Conservation (phyloP, 2,329 filamentous ascomycete genomes). For the Paecilomyces niveus region DNA sequence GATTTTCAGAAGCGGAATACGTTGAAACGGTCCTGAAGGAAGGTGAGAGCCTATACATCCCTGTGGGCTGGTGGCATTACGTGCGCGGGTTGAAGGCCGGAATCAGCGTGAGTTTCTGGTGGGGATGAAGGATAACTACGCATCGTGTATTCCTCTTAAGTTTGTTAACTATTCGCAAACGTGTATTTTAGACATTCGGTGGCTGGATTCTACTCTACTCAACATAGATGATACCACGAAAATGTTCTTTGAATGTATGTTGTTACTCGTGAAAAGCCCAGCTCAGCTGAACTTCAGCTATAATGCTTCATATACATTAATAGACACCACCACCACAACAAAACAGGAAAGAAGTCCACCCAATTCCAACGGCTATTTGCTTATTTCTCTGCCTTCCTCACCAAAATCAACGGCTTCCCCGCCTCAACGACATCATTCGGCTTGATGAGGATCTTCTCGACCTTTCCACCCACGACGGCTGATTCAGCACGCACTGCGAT, state of each 20-base stretch:
- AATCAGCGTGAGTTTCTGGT: slow-evolving; percentile 97
- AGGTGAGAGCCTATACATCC: slow-evolving; percentile 83
- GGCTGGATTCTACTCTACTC: not conserved
- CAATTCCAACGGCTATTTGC: too few species aligned
- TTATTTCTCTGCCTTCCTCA: slow-evolving; percentile 10
- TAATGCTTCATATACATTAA: not conserved
- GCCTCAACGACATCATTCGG: slow-evolving; percentile 30
- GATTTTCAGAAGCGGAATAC: slow-evolving; percentile 56
- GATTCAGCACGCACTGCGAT: slow-evolving; percentile 36
- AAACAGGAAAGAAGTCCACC: not conserved
- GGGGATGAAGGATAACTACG: slow-evolving; percentile 49
- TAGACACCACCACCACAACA: not conserved
- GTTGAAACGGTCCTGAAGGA: slow-evolving; percentile 69
- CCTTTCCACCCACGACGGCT: slow-evolving; percentile 17
- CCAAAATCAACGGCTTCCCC: slow-evolving; percentile 20
- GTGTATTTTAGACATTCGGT: not conserved
- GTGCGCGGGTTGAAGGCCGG: slow-evolving; percentile 77
- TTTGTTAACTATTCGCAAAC: not conserved
- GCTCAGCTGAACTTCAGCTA: not conserved
- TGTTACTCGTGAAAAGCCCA: not conserved
- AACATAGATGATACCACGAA: not conserved
- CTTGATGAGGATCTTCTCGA: slow-evolving; percentile 36
- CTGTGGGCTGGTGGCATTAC: slow-evolving; percentile 97
- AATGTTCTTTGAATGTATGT: not conserved
- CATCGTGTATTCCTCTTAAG: not conserved